These are phyloP conservation scores for Pyrus bretschneideri DNA, from an alignment of 306 rosid genomes.

Conservation along the genomic window DNA sequence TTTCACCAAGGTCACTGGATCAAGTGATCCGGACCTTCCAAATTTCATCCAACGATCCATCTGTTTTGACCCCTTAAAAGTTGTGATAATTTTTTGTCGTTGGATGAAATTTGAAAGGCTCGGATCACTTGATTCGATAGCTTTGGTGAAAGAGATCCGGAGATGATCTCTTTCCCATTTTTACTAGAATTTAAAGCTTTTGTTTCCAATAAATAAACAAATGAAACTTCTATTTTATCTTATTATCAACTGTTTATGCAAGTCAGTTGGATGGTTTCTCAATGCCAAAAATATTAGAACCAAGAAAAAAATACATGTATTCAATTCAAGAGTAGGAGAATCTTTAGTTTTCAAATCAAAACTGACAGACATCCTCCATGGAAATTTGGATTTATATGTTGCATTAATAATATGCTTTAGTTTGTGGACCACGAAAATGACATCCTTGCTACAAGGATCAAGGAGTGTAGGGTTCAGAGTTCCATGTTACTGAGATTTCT, in stretches of 20 bases:
- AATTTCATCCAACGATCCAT: no score
- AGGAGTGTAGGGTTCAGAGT: slow-evolving; percentile 6
- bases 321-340: slow-evolving; percentile 19
- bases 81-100: no score
- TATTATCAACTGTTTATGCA: slow-evolving; percentile 34
- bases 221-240: slow-evolving; percentile 80
- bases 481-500: slow-evolving; percentile 34
- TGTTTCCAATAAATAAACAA: slow-evolving; percentile 49
- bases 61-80: no score
- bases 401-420: slow-evolving; percentile 25
- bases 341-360: slow-evolving; percentile 31
- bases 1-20: no score
- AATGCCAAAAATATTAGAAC: slow-evolving; percentile 26
- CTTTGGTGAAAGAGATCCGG: accelerated
- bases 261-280: slow-evolving; percentile 34
- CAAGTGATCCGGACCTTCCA: no score
- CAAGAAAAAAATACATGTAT: slow-evolving; percentile 8
- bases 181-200: slow-evolving; percentile 16
- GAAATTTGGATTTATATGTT: slow-evolving; percentile 30
- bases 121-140: no score
- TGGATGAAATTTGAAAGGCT: no score
- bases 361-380: slow-evolving; percentile 70
- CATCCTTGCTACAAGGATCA: slow-evolving; percentile 31
- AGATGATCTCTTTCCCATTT: background rate
- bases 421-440: slow-evolving; percentile 32